A percentile compares a stretch with the other conserved stretches of the same genome.
Evolutionary conservation across 1,139 yeast genomes (phyloP).

Genomic region (Yamadazyma songkhlaensis): DNA sequence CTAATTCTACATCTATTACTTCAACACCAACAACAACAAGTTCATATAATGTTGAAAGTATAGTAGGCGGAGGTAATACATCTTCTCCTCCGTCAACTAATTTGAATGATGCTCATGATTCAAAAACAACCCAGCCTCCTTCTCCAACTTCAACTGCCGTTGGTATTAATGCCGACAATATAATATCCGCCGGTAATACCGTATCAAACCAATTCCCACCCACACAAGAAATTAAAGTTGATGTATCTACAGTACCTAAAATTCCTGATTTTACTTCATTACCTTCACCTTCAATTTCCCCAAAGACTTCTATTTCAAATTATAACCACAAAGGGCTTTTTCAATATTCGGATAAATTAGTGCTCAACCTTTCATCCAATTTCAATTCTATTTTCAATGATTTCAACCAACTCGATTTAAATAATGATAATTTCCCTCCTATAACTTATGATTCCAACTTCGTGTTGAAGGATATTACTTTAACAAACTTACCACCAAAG

Average conservation of each 20-base stretch:
- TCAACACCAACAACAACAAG: conserved; percentile 1
- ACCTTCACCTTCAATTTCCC: conserved; percentile 5
- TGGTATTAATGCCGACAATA: too few relatives aligned
- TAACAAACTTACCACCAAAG: conserved; percentile 19
- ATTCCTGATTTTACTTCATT: not conserved
- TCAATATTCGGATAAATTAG: not conserved
- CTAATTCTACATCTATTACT: not conserved
- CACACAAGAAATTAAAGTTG: not conserved
- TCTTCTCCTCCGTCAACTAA: too few relatives aligned
- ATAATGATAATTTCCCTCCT: not conserved
- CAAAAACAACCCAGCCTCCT: too few relatives aligned
- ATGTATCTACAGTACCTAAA: not conserved
- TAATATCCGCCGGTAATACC: too few relatives aligned
- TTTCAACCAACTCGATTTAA: conserved; percentile 3
- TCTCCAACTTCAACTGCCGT: too few relatives aligned
- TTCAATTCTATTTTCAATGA: conserved; percentile 1
- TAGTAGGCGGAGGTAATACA: too few relatives aligned
- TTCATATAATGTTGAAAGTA: too few relatives aligned
- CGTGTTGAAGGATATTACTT: conserved; percentile 5
- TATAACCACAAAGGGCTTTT: not conserved
- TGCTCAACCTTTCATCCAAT: conserved; percentile 1
- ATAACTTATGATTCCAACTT: not conserved
- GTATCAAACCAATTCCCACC: not conserved
- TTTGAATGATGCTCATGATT: too few relatives aligned
- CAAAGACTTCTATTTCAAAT: conserved; percentile 3